A percentile compares a stretch with the other conserved stretches of the same genome.
phyloP scores from a whole-genome alignment of 805 yeast species.

The Jamesozyma piceae region DNA sequence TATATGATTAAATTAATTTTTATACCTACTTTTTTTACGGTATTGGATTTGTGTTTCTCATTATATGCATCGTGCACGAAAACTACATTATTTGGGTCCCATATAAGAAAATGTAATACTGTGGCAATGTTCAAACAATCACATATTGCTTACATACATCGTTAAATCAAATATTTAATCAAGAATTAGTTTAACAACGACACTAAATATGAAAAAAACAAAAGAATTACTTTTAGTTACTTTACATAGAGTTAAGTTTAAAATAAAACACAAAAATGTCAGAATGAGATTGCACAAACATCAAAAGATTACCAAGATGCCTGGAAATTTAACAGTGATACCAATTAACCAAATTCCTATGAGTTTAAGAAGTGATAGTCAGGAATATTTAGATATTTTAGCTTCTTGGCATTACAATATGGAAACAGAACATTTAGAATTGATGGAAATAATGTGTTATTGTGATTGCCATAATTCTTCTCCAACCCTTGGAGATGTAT shows the following conservation, averaged over 20 bases:
- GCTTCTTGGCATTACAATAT: neutral
- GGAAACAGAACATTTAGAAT: neutral
- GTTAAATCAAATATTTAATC: neutral
- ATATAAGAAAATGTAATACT: neutral
- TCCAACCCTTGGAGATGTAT: neutral
- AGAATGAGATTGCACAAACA: neutral
- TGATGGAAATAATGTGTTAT: neutral
- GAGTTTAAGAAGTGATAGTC: neutral
- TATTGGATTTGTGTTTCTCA: no score
- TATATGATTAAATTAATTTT: neutral
- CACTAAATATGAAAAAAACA: neutral
- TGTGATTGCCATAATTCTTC: neutral
- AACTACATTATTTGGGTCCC: neutral
- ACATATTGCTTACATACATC: no score
- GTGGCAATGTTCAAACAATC: neutral
- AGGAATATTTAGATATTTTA: neutral
- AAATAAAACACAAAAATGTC: neutral
- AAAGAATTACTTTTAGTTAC: neutral
- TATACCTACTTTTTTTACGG: neutral
- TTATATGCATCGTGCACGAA: no score
- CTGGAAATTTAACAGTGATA: neutral
- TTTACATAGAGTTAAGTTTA: neutral
- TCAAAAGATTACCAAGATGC: neutral
- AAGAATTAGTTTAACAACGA: no score
- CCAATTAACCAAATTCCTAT: neutral